Evolutionary conservation across 257 asterid genomes (phyloP), one percentile per base, ranked within the genome.

Genomic region (Cinchona pubescens): DNA sequence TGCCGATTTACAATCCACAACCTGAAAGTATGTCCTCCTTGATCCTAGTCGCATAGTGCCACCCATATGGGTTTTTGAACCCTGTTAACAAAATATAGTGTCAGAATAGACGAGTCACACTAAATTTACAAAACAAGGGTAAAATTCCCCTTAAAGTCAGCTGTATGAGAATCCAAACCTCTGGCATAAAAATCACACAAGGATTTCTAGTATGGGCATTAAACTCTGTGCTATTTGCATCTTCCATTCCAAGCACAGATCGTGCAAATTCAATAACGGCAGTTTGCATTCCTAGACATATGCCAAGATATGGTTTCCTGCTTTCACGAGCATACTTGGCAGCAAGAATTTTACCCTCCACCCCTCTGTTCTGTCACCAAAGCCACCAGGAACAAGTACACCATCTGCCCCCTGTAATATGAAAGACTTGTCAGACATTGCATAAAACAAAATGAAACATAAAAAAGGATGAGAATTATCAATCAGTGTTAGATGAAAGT

Each of bases 31-130:
- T 9, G 89, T 85, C 76, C 85, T 85, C 76, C 89, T 76, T 56
- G 87, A 82, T 43, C 89, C 89, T 34, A 85, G 83, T 45, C 89
- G 86, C 89, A 85, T 85, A 23, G 89, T 85, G 38, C 87, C 87
- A 23, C 89, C 89, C 89, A 82, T 85, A 73, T 85, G 87, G 42
- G 87, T 85, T 73, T 80, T 82, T 66, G 89, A 85, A 30, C 87
- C 89, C 89, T 85, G 83, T 32, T 40, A 45, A 64, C 32, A 76
- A 29, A 32, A 48, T 65, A 15, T 19, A 45, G 3, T 1, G 7
- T 12, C 11, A 15, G 49, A 55, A 25, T 35, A 2, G 42, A 45
- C 32, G 2, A 37, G 25, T 21, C 12, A 51, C 64, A 12, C 3
- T 32, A 62, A 45, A 43, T 11, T 51, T 14, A 35, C 23, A 46